phyloP scores from a whole-genome alignment of 345 rosid species.

The Carallia brachiata region DNA sequence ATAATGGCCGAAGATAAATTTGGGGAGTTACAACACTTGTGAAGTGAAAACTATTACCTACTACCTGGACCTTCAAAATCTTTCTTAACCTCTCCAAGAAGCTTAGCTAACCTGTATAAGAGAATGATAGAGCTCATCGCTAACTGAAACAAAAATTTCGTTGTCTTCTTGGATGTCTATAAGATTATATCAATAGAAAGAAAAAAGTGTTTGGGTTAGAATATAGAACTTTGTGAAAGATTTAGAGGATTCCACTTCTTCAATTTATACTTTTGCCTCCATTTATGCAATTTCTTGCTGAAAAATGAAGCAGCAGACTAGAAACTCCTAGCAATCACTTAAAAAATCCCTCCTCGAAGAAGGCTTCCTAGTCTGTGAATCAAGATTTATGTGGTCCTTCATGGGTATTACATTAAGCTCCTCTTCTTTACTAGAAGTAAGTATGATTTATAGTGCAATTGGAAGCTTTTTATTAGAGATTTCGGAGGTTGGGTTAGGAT shows the following conservation, averaged over 20 bases:
- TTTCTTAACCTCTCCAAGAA: conserved; percentile 73
- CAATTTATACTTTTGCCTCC: conserved; percentile 34
- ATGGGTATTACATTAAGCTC: conserved; percentile 53
- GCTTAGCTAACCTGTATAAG: conserved; percentile 60
- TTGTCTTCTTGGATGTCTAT: not conserved
- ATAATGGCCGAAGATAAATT: not conserved
- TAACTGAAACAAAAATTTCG: not conserved
- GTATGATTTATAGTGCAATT: too few relatives aligned
- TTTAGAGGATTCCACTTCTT: conserved; percentile 76
- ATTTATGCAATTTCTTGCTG: conserved; percentile 86
- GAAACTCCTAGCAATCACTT: conserved; percentile 74
- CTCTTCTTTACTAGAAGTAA: conserved; percentile 27
- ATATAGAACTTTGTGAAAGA: conserved; percentile 66
- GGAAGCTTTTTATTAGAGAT: too few relatives aligned
- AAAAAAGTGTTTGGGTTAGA: conserved; percentile 3
- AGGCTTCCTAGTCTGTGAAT: conserved; percentile 66
- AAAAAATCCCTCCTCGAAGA: conserved; percentile 55
- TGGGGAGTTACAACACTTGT: not conserved
- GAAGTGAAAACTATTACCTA: conserved; percentile 41
- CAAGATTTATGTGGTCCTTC: conserved; percentile 91
- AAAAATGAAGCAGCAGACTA: conserved; percentile 98
- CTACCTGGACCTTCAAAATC: conserved; percentile 85
- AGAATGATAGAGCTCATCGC: conserved; percentile 8
- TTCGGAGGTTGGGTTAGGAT: too few relatives aligned
- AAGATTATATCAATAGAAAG: not conserved